Conservation (phyloP, 768 basidiomycete species). For the Termitomyces titanicus region DNA sequence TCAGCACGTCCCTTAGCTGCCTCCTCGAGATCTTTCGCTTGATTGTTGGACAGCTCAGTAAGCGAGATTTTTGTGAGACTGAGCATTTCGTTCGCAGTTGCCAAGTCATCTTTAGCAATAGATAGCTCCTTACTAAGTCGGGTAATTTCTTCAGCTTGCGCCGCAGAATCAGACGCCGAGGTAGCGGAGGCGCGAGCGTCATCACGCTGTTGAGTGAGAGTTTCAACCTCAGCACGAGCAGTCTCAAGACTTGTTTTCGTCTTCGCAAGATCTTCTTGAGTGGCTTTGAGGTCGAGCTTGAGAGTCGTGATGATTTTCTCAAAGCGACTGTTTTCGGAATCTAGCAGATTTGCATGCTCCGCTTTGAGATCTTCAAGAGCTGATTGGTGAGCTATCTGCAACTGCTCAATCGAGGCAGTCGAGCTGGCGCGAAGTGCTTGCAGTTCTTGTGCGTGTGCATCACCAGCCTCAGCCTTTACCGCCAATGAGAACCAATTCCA, state of each 20-base stretch:
- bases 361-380: constrained; percentile 58
- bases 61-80: constrained; percentile 68
- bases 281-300: constrained; percentile 75
- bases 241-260: constrained; percentile 58
- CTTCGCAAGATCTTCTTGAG: constrained; percentile 79
- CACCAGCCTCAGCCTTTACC: constrained; percentile 65
- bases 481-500: constrained; percentile 2
- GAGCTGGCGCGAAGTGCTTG: constrained; percentile 67
- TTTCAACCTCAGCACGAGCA: constrained; percentile 51
- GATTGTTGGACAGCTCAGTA: constrained; percentile 65
- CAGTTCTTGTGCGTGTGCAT: constrained; percentile 65
- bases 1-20: constrained; percentile 66
- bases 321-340: constrained; percentile 49
- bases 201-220: constrained; percentile 60
- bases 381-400: constrained; percentile 57
- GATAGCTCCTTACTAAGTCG: constrained; percentile 58
- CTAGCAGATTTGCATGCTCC: constrained; percentile 60
- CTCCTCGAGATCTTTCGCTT: constrained; percentile 71
- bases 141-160: constrained; percentile 52
- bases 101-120: constrained; percentile 65
- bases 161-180: constrained; percentile 34
- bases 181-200: constrained; percentile 48
- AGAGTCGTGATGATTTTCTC: constrained; percentile 64
- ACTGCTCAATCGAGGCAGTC: constrained; percentile 62
- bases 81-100: constrained; percentile 62